Evolutionary conservation across 169 alveolate genomes (phyloP).

Genomic region (Miamiensis avidus): DNA sequence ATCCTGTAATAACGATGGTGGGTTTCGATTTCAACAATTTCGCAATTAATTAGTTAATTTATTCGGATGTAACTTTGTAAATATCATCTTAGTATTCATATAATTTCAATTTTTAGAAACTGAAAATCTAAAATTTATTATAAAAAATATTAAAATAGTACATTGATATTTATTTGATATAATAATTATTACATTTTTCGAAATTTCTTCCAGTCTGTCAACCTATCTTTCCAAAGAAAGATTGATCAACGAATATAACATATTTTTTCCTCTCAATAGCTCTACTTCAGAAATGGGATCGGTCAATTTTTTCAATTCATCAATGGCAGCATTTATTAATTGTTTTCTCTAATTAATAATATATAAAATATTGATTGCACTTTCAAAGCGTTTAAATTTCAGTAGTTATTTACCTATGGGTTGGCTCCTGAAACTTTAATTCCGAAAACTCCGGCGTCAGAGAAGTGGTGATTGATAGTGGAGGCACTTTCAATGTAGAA

Average conservation of each 20-base stretch:
- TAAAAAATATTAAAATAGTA: too few species aligned
- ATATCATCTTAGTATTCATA: background rate
- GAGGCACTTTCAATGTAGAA: conserved; percentile 38
- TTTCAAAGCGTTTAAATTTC: background rate
- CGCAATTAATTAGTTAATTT: too few species aligned
- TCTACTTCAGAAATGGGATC: conserved; percentile 45
- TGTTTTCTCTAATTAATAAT: conserved; percentile 9
- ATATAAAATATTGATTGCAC: background rate
- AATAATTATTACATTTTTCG: conserved; percentile 27
- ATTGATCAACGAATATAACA: conserved; percentile 45
- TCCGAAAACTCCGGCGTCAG: conserved; percentile 57
- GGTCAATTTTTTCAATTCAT: conserved; percentile 33
- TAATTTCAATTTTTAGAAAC: background rate
- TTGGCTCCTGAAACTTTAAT: conserved; percentile 33
- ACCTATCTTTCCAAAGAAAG: conserved; percentile 49
- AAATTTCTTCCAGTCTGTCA: conserved; percentile 55
- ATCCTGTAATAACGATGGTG: background rate
- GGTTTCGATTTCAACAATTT: background rate
- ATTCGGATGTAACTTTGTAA: background rate
- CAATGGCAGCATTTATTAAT: conserved; percentile 5
- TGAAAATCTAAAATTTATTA: background rate
- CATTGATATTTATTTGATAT: too few species aligned
- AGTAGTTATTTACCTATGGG: background rate
- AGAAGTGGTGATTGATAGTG: conserved; percentile 19
- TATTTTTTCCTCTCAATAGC: conserved; percentile 48